Percentiles rank a stretch among this genome's conserved stretches.
These are phyloP conservation scores for Tulasnella sp. DNA, from an alignment of 768 basidiomycete species.

Conservation along the genomic window DNA sequence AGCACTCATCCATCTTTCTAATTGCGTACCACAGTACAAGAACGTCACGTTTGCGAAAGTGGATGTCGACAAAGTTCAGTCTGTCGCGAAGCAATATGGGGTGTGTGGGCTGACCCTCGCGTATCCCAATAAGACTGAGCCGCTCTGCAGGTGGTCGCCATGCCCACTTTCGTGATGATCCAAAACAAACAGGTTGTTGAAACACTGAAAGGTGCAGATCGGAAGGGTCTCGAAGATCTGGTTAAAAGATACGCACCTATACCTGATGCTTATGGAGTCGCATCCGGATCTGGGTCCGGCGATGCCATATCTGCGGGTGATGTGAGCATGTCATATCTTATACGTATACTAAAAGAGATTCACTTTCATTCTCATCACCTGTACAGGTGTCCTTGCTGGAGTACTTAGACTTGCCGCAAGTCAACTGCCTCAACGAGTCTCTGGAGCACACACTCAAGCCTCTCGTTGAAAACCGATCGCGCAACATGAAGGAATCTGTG, in stretches of 20 bases:
- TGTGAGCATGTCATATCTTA: constrained; percentile 21
- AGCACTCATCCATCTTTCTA: not conserved
- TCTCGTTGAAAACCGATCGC: constrained; percentile 35
- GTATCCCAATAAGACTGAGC: not conserved
- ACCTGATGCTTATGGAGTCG: not conserved
- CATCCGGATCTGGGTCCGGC: not conserved
- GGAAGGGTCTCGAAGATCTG: not conserved
- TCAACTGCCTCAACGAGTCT: constrained; percentile 62
- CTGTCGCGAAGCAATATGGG: constrained; percentile 19
- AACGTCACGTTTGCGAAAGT: constrained; percentile 18
- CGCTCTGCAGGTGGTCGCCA: constrained; percentile 12
- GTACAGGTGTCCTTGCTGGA: constrained; percentile 45
- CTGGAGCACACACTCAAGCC: constrained; percentile 39
- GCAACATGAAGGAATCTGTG: constrained; percentile 32
- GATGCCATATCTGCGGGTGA: not conserved
- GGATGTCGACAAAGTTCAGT: constrained; percentile 19
- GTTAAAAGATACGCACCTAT: constrained; percentile 17
- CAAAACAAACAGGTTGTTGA: constrained; percentile 20
- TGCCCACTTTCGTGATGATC: constrained; percentile 23
- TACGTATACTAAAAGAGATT: not conserved
- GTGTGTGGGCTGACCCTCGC: constrained; percentile 1
- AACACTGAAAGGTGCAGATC: constrained; percentile 12
- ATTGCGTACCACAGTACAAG: constrained; percentile 7
- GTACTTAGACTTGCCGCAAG: constrained; percentile 45
- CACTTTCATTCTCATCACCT: too few relatives aligned